Percentiles rank a stretch among this genome's conserved stretches.
Conservation (phyloP, 1,284 basidiomycete species). For the Ceratobasidium sp. region DNA sequence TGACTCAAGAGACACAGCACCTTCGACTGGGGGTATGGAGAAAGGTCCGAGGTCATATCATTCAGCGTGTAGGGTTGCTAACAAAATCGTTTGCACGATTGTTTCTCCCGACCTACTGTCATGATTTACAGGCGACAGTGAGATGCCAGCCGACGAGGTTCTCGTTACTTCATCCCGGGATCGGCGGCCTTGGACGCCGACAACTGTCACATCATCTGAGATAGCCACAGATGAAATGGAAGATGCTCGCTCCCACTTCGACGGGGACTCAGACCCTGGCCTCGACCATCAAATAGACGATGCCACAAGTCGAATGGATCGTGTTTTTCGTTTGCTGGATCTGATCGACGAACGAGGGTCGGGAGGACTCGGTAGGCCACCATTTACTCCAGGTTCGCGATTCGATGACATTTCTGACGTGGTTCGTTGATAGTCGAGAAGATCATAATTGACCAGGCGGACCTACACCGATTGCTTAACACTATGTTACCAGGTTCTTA, state of each 20-base stretch:
- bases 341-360: slow-evolving; percentile 46
- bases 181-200: too few relatives aligned
- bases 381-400: neutral
- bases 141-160: too few relatives aligned
- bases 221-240: slow-evolving; percentile 3
- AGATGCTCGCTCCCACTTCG: slow-evolving; percentile 5
- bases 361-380: slow-evolving; percentile 45
- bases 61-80: too few relatives aligned
- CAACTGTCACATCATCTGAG: too few relatives aligned
- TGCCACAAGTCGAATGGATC: neutral
- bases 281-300: slow-evolving; percentile 54
- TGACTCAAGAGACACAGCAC: too few relatives aligned
- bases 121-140: too few relatives aligned
- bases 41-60: too few relatives aligned
- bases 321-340: slow-evolving; percentile 46
- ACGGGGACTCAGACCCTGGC: slow-evolving; percentile 49
- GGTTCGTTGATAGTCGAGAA: slow-evolving; percentile 43
- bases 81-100: too few relatives aligned
- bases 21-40: too few relatives aligned
- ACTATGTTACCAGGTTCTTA: slow-evolving; percentile 42
- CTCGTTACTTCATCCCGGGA: too few relatives aligned
- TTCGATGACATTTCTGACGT: neutral
- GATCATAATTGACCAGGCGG: slow-evolving; percentile 46
- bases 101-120: too few relatives aligned
- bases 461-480: slow-evolving; percentile 35